Conservation (phyloP, 768 basidiomycete genomes). For the Amanita muscaria region DNA sequence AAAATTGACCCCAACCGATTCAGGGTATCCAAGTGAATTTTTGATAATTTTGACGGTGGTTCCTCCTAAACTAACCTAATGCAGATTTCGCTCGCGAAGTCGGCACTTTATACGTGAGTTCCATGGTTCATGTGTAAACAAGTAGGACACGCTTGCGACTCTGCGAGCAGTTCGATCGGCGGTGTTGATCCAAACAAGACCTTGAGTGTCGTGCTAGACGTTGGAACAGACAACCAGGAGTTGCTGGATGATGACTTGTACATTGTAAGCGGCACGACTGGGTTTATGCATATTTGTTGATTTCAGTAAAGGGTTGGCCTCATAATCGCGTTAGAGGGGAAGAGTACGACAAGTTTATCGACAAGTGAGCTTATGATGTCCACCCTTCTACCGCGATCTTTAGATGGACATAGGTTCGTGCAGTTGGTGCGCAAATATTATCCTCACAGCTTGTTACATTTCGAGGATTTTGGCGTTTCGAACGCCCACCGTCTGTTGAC, state of each 20-base stretch:
- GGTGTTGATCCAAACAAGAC: conserved; percentile 56
- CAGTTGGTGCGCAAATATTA: conserved; percentile 67
- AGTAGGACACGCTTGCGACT: neutral
- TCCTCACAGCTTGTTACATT: conserved; percentile 62
- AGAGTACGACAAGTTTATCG: conserved; percentile 69
- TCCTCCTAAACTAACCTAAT: neutral
- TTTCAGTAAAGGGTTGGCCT: conserved; percentile 52
- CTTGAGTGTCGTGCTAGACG: conserved; percentile 42
- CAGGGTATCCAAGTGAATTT: conserved; percentile 44
- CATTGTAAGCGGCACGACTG: conserved; percentile 9
- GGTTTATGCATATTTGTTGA: neutral
- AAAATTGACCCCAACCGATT: neutral
- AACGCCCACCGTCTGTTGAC: conserved; percentile 67
- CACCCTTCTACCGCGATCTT: neutral
- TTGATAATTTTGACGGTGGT: neutral
- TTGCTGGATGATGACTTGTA: conserved; percentile 1
- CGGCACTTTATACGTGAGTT: conserved; percentile 63
- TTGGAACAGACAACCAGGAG: conserved; percentile 20
- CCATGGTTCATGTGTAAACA: too few relatives aligned
- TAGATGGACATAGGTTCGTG: conserved; percentile 45
- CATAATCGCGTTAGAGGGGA: conserved; percentile 62
- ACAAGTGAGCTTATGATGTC: conserved; percentile 38
- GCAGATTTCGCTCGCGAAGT: conserved; percentile 71
- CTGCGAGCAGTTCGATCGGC: conserved; percentile 24
- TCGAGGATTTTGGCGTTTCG: conserved; percentile 77